These are phyloP conservation scores for Cystobasidiopsis lactophilus DNA, from an alignment of 768 basidiomycete species.

Conservation along the genomic window DNA sequence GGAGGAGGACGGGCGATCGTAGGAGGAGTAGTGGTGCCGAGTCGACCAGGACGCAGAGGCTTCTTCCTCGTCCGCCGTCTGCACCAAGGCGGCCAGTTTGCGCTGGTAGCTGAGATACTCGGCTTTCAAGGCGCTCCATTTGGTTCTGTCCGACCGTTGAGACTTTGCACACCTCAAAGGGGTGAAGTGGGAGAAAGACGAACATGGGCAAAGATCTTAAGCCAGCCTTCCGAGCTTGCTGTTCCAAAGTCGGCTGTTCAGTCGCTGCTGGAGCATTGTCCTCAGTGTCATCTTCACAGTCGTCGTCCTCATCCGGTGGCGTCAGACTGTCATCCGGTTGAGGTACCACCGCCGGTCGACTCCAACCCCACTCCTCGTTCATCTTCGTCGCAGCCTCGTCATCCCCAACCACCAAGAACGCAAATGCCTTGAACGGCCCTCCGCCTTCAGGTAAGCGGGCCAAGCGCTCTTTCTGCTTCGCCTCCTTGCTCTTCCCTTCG, in stretches of 20 bases:
- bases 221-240: constrained; percentile 1
- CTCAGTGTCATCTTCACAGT: neutral
- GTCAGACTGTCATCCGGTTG: too few species aligned
- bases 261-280: neutral
- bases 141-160: constrained; percentile 1
- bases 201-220: constrained; percentile 10
- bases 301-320: constrained; percentile 1
- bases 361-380: constrained; percentile 10
- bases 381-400: constrained; percentile 6
- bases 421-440: constrained; percentile 18
- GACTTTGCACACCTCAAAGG: neutral
- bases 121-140: constrained; percentile 12
- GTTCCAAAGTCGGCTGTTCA: neutral
- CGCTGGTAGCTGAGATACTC: constrained; percentile 16
- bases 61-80: neutral
- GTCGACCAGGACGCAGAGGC: neutral
- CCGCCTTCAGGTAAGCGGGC: constrained; percentile 12
- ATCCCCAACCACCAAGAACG: constrained; percentile 7
- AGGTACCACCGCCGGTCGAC: neutral
- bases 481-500: neutral
- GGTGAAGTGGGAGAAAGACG: neutral
- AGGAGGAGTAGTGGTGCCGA: neutral
- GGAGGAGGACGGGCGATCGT: neutral
- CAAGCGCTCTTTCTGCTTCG: neutral
- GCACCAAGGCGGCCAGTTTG: constrained; percentile 3